Percentiles rank a stretch among this genome's conserved stretches.
Evolutionary conservation across 495 filamentous ascomycete genomes (phyloP).

Genomic region (Penicillium samsonianum): DNA sequence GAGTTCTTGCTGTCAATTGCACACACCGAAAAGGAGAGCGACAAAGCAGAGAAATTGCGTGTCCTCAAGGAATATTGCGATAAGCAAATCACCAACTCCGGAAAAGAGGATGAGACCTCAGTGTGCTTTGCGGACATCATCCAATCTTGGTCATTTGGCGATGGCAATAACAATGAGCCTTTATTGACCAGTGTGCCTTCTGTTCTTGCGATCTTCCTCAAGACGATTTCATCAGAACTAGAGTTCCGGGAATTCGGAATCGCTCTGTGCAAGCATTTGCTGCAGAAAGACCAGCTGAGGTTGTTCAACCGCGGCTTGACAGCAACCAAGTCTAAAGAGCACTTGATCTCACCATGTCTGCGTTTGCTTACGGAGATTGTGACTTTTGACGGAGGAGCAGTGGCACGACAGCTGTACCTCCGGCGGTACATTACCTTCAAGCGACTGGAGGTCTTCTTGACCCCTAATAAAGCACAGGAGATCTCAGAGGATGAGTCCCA

Average conservation of each 20-base stretch:
- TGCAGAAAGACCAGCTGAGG: conserved; percentile 71
- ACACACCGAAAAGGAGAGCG: conserved; percentile 49
- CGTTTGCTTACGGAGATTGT: conserved; percentile 77
- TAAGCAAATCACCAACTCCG: conserved; percentile 56
- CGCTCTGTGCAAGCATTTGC: conserved; percentile 68
- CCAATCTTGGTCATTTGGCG: conserved; percentile 75
- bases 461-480: conserved; percentile 47
- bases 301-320: conserved; percentile 71
- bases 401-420: conserved; percentile 69
- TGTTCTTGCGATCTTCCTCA: conserved; percentile 73
- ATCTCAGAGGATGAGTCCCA: conserved; percentile 54
- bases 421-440: conserved; percentile 72
- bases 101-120: conserved; percentile 55
- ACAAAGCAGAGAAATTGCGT: conserved; percentile 50
- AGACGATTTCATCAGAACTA: conserved; percentile 65
- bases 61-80: conserved; percentile 76
- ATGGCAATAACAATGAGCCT: conserved; percentile 69
- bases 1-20: conserved; percentile 67
- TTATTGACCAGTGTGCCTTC: conserved; percentile 74
- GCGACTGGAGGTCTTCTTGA: conserved; percentile 59
- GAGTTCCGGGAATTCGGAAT: conserved; percentile 72
- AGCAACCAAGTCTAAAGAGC: conserved; percentile 73
- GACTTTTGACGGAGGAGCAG: conserved; percentile 76
- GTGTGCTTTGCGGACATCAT: conserved; percentile 72
- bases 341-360: conserved; percentile 80